Conservation (phyloP, 1,139 yeast genomes). For the Groenewaldozyma auringiensis region DNA sequence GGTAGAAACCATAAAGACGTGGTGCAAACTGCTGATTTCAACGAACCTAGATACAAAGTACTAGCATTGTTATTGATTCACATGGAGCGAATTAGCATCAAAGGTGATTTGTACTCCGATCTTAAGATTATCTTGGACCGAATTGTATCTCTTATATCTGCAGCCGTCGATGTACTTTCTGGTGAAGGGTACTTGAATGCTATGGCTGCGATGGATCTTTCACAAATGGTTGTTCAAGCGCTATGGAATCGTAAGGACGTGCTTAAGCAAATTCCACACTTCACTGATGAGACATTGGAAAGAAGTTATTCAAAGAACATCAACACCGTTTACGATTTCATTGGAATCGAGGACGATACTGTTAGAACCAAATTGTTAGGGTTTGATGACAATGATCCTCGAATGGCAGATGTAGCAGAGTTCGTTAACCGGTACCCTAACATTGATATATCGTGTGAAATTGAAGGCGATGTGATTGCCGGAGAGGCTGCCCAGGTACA, state of each 20-base stretch:
- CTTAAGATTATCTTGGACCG: constrained; percentile 44
- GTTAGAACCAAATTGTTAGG: constrained; percentile 59
- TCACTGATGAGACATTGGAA: constrained; percentile 46
- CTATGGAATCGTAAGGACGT: constrained; percentile 79
- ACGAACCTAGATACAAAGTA: constrained; percentile 58
- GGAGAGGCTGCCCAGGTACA: constrained; percentile 43
- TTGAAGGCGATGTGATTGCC: constrained; percentile 35
- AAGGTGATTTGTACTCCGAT: constrained; percentile 55
- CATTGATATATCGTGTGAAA: constrained; percentile 54
- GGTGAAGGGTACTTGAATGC: constrained; percentile 78
- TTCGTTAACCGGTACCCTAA: constrained; percentile 90
- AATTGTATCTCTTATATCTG: constrained; percentile 48
- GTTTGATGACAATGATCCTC: constrained; percentile 40
- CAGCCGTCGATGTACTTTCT: constrained; percentile 67
- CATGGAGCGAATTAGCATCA: constrained; percentile 54
- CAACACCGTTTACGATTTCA: constrained; percentile 71
- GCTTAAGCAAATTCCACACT: constrained; percentile 72
- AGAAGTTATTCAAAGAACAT: constrained; percentile 51
- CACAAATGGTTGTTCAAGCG: constrained; percentile 85
- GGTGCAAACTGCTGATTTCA: constrained; percentile 32
- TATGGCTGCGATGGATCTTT: constrained; percentile 73
- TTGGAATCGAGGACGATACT: constrained; percentile 74
- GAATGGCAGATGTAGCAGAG: constrained; percentile 60
- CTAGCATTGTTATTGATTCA: constrained; percentile 77
- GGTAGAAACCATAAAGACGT: constrained; percentile 56